A percentile compares a stretch with the other conserved stretches of the same genome.
Conservation (phyloP, 768 basidiomycete species). For the Tubosaeta sp. region DNA sequence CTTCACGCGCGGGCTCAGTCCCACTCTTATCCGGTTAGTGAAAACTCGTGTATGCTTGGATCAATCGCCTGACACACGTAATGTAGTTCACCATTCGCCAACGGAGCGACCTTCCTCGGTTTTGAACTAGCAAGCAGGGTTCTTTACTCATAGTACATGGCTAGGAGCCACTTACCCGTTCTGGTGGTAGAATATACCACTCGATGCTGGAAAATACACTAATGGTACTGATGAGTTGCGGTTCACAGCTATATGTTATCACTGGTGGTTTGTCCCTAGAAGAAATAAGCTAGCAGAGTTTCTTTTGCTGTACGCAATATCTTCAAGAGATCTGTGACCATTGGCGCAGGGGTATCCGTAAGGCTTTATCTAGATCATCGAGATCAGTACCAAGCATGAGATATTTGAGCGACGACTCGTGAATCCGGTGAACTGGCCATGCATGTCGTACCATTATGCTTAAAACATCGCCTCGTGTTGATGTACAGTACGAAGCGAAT, state of each 20-base stretch:
- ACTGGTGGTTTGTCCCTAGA: not conserved
- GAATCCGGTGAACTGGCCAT: no score
- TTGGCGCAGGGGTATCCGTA: not conserved
- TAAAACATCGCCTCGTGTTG: no score
- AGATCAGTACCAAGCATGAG: no score
- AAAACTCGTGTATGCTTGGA: slow-evolving; percentile 1
- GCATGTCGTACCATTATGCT: no score
- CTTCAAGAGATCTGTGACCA: not conserved
- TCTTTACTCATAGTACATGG: slow-evolving; percentile 39
- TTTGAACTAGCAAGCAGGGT: slow-evolving; percentile 88
- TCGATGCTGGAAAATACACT: slow-evolving; percentile 1
- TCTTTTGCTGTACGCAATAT: not conserved
- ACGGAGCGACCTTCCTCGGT: slow-evolving; percentile 94
- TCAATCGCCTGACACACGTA: slow-evolving; percentile 6
- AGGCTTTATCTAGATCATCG: no score
- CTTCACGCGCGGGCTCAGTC: slow-evolving; percentile 87
- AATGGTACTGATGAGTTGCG: not conserved
- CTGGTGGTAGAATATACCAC: not conserved
- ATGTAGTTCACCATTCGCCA: slow-evolving; percentile 86
- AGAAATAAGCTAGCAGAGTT: not conserved
- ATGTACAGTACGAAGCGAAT: no score
- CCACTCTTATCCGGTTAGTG: slow-evolving; percentile 83
- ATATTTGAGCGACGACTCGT: no score
- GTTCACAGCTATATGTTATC: slow-evolving; percentile 1
- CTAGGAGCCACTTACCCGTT: not conserved